Evolutionary conservation across 805 yeast genomes (phyloP), one percentile per base, ranked within the genome.

Genomic region (Starmera caribaea): DNA sequence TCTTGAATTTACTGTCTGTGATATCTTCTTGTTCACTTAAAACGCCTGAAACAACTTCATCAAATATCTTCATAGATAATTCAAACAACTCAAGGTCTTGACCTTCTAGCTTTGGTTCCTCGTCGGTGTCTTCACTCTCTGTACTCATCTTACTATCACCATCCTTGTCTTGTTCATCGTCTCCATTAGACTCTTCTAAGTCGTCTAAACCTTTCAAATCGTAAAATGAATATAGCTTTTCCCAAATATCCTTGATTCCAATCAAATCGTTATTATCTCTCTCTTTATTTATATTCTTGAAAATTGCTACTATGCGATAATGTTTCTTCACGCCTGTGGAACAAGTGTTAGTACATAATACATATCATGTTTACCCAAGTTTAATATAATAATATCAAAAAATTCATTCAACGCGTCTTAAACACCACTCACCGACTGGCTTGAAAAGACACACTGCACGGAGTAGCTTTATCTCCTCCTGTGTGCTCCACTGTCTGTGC

Each of bases 391-490:
- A n/a, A n/a, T n/a, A n/a, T n/a, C n/a, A n/a, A n/a, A n/a, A n/a
- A n/a, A n/a, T n/a, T n/a, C n/a, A n/a, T n/a, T n/a, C n/a, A n/a
- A n/a, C n/a, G n/a, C n/a, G n/a, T n/a, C n/a, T n/a, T n/a, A n/a
- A n/a, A n/a, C n/a, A n/a, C 51, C 28, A 55, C 26, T 9, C 52
- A 1, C 94, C 94, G 0, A 78, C 79, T 0, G 92, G 92, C 54
- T 78, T 79, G 60, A 66, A 69, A 49, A 73, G 77, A 46, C 86
- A 75, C 2, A 80, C 66, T 37, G 83, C 73, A 40, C 73, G 63
- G 48, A 81, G 72, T 21, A 83, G 66, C 44, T 68, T 65, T 29
- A 76, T 73, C 51, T 83, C 89, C 42, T 79, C 81, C 34, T 73
- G 77, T 3, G 68, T 52, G 13, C 66, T 61, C 90, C 92, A 83